Percentiles rank a stretch among this genome's conserved stretches.
These are phyloP conservation scores for Solanum chiquidenum DNA, from an alignment of 257 asterid genomes.

Conservation along the genomic window DNA sequence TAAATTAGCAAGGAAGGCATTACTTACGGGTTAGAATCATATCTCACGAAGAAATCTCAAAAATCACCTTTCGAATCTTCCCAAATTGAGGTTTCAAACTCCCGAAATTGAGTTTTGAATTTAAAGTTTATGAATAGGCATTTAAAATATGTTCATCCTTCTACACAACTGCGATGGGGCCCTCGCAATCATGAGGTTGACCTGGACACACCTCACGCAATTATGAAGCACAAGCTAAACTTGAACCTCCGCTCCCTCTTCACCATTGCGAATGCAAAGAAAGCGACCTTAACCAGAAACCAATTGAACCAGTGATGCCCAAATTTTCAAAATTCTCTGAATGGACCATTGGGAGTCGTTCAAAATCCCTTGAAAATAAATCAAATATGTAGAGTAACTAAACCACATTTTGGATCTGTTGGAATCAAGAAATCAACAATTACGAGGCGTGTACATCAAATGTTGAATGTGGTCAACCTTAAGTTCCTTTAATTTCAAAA, in stretches of 20 bases:
- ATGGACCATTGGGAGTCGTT: background rate
- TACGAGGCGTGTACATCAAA: background rate
- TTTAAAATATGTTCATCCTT: too few species aligned
- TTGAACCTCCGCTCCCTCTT: background rate
- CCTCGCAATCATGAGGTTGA: too few species aligned
- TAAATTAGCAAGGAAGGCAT: too few species aligned
- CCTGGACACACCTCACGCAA: too few species aligned
- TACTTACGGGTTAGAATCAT: too few species aligned
- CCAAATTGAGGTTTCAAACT: too few species aligned
- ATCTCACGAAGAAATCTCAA: too few species aligned
- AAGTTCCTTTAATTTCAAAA: background rate
- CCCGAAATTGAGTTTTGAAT: too few species aligned
- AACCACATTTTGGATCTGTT: background rate
- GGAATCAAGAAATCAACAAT: background rate
- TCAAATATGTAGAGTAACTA: background rate
- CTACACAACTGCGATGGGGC: too few species aligned
- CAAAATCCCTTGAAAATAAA: background rate
- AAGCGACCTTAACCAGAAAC: background rate
- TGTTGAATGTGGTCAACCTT: background rate
- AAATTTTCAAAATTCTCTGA: too few species aligned
- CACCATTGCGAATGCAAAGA: background rate
- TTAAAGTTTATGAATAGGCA: too few species aligned
- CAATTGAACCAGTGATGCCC: background rate
- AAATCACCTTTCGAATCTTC: too few species aligned
- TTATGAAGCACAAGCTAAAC: background rate